Base-by-base conservation (phyloP, 2,329 filamentous ascomycete genomes). In the Oidium heveae region DNA sequence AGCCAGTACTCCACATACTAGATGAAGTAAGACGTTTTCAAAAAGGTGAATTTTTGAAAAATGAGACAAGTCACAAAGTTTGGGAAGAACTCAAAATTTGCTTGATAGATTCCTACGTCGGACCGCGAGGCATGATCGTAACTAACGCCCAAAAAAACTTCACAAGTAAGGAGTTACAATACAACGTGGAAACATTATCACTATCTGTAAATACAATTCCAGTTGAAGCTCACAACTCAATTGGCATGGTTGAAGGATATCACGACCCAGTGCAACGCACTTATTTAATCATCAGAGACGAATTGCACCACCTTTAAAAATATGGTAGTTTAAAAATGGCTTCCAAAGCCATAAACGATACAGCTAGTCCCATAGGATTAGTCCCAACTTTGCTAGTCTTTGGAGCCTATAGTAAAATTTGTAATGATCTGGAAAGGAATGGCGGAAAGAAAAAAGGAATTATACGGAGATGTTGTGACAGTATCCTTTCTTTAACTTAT, bases 171-270 rank as follows among this genome's bases (percentile, higher is more conserved):
- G 37, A 41, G n/a, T 41, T 41, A 3, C n/a, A 41, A n/a, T 41
- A 3, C 37, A 16, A 6, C 4, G 47, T n/a, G 3, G 28, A 2
- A 24, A 55, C 22, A 8, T 28, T 51, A 1, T 16, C 32, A 39
- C 41, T 41, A n/a, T 22, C 33, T 6, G 15, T 33, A 1, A 55
- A 52, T 16, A 24, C 1, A 4, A 18, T 55, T 15, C 46, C 44
- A 2, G 44, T 55, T 5, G 33, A 55, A 41, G 54, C 53, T 4
- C 22, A 55, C 33, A 36, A 55, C 13, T 55, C 41, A 9, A 33
- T 55, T 13, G 53, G 53, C 18, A 55, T 36, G 6, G 53, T 55
- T 22, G 53, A 55, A 37, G 15, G 53, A 22, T 50, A 50, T 28
- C 41, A 55, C 37, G 43, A 16, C 13, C 22, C 24, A 1, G 7